phyloP scores from a whole-genome alignment of 176 grass and related monocot genomes.

The Phoenix dactylifera region DNA sequence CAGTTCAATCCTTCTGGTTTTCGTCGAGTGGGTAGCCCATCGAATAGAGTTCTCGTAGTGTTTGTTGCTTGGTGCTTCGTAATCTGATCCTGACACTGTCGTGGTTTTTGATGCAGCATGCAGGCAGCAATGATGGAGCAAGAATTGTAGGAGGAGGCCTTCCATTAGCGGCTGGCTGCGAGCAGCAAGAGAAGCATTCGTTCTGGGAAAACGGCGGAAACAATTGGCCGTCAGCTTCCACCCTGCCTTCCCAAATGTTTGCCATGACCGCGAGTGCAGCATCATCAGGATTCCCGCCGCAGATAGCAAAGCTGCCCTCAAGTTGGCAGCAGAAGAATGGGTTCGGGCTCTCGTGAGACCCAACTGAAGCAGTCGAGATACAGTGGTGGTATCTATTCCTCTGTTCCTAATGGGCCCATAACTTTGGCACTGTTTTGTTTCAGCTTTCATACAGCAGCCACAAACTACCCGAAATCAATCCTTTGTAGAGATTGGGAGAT shows the following conservation, averaged over 20 bases:
- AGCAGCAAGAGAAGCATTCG: background rate
- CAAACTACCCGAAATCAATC: background rate
- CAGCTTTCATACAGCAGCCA: background rate
- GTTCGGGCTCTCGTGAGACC: background rate
- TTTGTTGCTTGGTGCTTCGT: background rate
- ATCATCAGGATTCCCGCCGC: slow-evolving; percentile 3
- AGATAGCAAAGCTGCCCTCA: background rate
- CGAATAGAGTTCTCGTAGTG: background rate
- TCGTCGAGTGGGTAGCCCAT: background rate
- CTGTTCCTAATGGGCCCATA: background rate
- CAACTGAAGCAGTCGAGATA: background rate
- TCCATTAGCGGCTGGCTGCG: background rate
- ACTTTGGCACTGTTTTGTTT: background rate
- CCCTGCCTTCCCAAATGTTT: background rate
- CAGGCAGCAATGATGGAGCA: background rate
- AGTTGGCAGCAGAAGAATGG: slow-evolving; percentile 6
- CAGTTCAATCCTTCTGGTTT: background rate
- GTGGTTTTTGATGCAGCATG: background rate
- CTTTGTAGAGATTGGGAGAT: background rate
- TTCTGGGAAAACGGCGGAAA: background rate
- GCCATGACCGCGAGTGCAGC: background rate
- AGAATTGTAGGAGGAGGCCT: background rate
- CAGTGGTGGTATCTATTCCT: background rate
- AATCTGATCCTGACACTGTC: background rate
- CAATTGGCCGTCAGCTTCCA: background rate